These are phyloP conservation scores for Limonomyces culmigenus DNA, from an alignment of 1,284 basidiomycete species.

Conservation along the genomic window DNA sequence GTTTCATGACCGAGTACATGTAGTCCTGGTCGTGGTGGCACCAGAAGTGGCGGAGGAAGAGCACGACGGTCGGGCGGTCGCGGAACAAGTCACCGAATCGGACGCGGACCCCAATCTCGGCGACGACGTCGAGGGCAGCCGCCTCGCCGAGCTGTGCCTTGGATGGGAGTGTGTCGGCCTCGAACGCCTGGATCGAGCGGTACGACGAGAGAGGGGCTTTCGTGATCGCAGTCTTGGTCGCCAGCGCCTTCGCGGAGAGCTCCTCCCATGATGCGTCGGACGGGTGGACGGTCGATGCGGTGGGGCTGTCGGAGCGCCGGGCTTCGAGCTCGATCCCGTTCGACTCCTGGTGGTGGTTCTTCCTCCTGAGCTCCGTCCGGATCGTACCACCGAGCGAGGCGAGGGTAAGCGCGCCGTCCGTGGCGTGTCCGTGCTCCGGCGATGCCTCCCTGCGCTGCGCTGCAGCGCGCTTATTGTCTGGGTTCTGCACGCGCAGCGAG, in stretches of 20 bases:
- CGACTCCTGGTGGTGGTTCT: background rate
- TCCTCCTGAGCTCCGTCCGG: background rate
- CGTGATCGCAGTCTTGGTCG: background rate
- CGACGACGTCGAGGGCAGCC: conserved; percentile 42
- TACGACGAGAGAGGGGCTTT: background rate
- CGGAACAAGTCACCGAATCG: conserved; percentile 62
- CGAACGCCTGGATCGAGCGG: background rate
- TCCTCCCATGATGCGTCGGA: background rate
- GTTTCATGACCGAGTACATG: conserved; percentile 45
- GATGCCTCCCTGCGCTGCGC: background rate
- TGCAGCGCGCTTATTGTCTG: background rate
- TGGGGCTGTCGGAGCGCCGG: conserved; percentile 5
- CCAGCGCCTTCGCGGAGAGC: too few relatives aligned
- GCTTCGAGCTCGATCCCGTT: background rate
- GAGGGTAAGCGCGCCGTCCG: background rate
- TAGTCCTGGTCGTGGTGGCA: conserved; percentile 79
- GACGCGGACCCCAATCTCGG: conserved; percentile 47
- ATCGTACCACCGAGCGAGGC: background rate
- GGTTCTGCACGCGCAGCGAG: background rate
- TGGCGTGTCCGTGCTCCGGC: background rate
- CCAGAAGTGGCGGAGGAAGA: conserved; percentile 68
- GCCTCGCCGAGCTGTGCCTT: conserved; percentile 39
- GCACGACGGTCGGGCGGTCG: conserved; percentile 47
- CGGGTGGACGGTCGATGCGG: conserved; percentile 3
- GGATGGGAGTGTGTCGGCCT: conserved; percentile 18